Evolutionary conservation across 306 rosid species (phyloP).

Genomic region (Prunus persica): DNA sequence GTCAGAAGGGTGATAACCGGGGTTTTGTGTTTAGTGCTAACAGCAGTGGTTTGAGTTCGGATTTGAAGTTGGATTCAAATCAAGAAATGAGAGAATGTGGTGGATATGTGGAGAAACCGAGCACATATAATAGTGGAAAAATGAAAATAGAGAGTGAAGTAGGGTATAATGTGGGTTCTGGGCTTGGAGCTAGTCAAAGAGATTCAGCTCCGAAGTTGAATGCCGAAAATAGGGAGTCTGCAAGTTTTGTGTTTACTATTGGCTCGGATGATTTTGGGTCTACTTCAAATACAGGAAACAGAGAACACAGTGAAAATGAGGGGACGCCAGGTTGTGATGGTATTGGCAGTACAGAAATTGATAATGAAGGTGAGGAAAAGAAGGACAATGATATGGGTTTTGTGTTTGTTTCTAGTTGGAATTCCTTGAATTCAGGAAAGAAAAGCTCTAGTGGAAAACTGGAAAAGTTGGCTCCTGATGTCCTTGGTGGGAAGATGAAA

Average conservation of each 20-base stretch:
- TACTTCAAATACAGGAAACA: neutral
- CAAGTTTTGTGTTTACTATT: neutral
- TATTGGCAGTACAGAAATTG: constrained; percentile 1
- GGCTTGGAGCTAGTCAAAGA: constrained; percentile 25
- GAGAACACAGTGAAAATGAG: constrained; percentile 12
- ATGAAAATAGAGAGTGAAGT: constrained; percentile 23
- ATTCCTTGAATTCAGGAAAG: constrained; percentile 2
- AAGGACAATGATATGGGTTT: constrained; percentile 22
- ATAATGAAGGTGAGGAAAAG: constrained; percentile 9
- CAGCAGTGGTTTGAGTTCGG: constrained; percentile 18
- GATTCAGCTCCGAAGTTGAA: constrained; percentile 21
- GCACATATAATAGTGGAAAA: constrained; percentile 15
- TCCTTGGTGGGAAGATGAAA: constrained; percentile 18
- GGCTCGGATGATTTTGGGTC: neutral
- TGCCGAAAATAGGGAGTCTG: constrained; percentile 9
- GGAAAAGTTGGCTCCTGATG: constrained; percentile 17
- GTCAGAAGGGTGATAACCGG: constrained; percentile 3
- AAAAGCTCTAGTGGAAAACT: constrained; percentile 8
- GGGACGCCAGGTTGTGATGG: constrained; percentile 9
- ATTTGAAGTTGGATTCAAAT: constrained; percentile 17
- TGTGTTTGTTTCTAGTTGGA: constrained; percentile 25
- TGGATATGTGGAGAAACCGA: constrained; percentile 16
- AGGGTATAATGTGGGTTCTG: constrained; percentile 14
- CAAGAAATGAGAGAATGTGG: constrained; percentile 22
- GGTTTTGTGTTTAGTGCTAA: constrained; percentile 39